Conservation (phyloP, 768 basidiomycete species). For the Suillus lakei region DNA sequence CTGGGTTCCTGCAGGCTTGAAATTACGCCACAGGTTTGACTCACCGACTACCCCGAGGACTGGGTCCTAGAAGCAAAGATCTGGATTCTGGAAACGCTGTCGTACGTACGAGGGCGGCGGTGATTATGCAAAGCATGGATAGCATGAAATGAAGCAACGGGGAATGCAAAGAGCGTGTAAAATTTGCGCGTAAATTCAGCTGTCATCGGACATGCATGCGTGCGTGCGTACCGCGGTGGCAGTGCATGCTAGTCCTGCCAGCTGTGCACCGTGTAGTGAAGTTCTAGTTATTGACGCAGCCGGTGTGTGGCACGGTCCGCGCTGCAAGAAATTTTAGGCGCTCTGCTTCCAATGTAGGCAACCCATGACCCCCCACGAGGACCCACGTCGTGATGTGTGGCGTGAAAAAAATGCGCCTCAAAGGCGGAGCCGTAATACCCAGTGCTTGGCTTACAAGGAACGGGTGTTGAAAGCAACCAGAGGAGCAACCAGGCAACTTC, state of each 20-base stretch:
- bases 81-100: too few species aligned
- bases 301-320: not conserved
- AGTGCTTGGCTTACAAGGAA: not conserved
- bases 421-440: too few species aligned
- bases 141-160: not conserved
- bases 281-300: not conserved
- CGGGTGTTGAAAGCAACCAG: not conserved
- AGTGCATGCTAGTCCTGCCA: not conserved
- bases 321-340: not conserved
- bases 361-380: too few species aligned
- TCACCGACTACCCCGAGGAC: not conserved
- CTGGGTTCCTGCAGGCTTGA: not conserved
- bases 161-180: not conserved
- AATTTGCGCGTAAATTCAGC: not conserved
- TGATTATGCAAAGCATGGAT: not conserved
- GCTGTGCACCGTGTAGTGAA: not conserved
- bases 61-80: too few species aligned
- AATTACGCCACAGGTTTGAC: not conserved
- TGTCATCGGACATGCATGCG: not conserved
- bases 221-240: not conserved
- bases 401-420: not conserved
- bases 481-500: not conserved
- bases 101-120: not conserved
- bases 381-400: not conserved
- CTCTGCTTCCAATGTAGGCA: not conserved